Evolutionary conservation across 306 rosid species (phyloP).

Genomic region (Comarum palustre): DNA sequence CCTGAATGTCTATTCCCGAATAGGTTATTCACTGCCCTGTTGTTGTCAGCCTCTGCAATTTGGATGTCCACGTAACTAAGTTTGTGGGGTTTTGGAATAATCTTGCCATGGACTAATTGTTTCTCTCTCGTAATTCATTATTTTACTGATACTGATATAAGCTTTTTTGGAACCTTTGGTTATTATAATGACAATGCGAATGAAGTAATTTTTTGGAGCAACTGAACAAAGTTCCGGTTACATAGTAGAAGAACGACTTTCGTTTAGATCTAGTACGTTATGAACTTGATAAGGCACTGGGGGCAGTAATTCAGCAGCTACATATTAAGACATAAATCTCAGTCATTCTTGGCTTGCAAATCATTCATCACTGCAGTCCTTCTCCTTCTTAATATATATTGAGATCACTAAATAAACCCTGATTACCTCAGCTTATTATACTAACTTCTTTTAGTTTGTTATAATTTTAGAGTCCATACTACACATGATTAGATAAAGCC

Average conservation of each 20-base stretch:
- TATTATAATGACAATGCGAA: background rate
- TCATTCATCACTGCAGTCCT: background rate
- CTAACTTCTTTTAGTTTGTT: background rate
- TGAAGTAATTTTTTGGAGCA: no score
- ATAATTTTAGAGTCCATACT: background rate
- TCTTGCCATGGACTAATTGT: background rate
- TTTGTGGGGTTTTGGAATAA: background rate
- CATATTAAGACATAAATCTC: background rate
- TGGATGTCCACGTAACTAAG: background rate
- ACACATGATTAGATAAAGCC: background rate
- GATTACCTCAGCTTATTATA: background rate
- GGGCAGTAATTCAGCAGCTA: background rate
- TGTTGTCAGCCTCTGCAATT: background rate
- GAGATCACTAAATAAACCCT: background rate
- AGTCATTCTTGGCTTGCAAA: background rate
- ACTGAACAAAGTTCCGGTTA: no score
- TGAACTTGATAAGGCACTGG: background rate
- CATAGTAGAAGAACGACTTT: no score
- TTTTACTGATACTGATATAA: background rate
- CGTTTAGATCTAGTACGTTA: no score
- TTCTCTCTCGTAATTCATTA: background rate
- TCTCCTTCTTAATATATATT: background rate
- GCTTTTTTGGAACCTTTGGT: background rate
- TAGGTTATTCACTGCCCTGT: background rate
- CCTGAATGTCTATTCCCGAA: background rate